These are phyloP conservation scores for Linnemannia zychae DNA, from an alignment of 192 early-diverging fungal genomes.

Conservation along the genomic window DNA sequence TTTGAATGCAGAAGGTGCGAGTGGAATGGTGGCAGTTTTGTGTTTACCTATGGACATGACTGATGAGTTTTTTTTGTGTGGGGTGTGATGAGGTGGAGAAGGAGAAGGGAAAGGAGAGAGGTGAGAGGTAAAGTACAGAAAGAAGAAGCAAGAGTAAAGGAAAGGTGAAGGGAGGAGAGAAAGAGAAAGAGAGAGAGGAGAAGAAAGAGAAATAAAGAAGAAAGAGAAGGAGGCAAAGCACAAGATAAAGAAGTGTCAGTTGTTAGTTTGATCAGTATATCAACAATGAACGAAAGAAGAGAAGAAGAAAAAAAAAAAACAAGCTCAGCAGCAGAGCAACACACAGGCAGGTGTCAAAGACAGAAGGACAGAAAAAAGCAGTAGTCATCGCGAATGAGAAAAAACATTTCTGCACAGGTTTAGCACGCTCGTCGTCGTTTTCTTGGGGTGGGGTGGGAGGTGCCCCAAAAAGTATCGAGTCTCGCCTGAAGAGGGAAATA, in stretches of 20 bases:
- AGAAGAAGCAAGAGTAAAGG: background rate
- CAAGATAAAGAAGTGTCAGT: background rate
- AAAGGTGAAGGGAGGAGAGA: background rate
- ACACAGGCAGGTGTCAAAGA: background rate
- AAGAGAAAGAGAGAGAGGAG: background rate
- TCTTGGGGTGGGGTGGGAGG: background rate
- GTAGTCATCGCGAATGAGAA: background rate
- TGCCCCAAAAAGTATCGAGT: background rate
- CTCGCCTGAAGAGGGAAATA: background rate
- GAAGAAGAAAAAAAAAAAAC: too few relatives aligned
- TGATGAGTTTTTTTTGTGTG: background rate
- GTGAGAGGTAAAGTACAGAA: background rate
- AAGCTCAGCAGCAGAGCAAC: too few relatives aligned
- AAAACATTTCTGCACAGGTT: background rate
- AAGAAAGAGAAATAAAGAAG: background rate
- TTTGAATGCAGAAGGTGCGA: background rate
- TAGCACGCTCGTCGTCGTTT: background rate
- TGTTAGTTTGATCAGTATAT: too few relatives aligned
- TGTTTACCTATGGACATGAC: constrained; percentile 10
- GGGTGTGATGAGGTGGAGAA: background rate
- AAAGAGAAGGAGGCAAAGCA: background rate
- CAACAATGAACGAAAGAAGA: background rate
- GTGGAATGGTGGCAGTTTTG: background rate
- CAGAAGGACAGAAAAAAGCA: background rate
- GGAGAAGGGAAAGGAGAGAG: background rate